Evolutionary conservation across 208 protist genomes (phyloP).

Genomic region (Endotrypanum monterogeii): DNA sequence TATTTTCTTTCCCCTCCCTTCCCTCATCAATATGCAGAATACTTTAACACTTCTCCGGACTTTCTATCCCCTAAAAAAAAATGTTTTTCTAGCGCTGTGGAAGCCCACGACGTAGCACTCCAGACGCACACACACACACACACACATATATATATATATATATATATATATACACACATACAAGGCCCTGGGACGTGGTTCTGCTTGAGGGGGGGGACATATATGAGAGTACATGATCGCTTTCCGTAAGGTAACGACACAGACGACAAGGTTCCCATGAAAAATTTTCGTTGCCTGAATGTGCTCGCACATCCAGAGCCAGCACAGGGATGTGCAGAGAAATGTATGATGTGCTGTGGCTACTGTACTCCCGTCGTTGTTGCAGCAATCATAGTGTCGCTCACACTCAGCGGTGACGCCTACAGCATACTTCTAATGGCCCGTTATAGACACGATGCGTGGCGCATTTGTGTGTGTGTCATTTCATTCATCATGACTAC

Average conservation of each 20-base stretch:
- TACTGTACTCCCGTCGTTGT: constrained; percentile 49
- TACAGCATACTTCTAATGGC: constrained; percentile 44
- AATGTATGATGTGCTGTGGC: constrained; percentile 46
- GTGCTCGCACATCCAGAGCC: constrained; percentile 36
- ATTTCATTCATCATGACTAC: constrained; percentile 42
- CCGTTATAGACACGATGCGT: constrained; percentile 30
- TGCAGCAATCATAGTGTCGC: constrained; percentile 37
- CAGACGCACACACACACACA: no score
- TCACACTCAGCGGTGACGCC: constrained; percentile 29
- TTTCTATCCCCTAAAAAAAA: neutral
- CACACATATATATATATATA: no score
- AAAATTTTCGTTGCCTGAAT: constrained; percentile 25
- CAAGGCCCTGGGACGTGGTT: no score
- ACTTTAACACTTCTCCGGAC: neutral
- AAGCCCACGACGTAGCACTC: no score
- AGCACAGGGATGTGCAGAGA: constrained; percentile 24
- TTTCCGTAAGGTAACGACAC: neutral
- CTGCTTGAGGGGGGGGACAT: no score
- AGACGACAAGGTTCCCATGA: neutral
- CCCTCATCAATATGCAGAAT: neutral
- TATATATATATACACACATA: no score
- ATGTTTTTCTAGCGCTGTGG: no score
- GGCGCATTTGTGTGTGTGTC: constrained; percentile 46
- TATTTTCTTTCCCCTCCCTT: no score
- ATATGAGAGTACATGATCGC: neutral